phyloP scores from a whole-genome alignment of 768 basidiomycete genomes.

The Macrolepiota albuminosa region DNA sequence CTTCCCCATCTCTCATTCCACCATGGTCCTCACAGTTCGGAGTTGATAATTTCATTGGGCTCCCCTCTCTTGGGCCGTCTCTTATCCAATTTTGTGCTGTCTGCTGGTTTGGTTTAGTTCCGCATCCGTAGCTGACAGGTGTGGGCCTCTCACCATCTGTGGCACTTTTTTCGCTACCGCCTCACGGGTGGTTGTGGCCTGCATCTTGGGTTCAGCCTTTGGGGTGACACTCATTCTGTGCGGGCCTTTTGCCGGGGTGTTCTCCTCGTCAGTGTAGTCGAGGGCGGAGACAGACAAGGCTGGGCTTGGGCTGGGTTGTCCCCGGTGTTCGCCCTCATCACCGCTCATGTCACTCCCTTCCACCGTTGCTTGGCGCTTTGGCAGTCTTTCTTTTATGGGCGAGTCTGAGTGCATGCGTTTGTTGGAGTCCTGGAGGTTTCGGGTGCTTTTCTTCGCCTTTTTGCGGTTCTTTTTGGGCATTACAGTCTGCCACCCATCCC shows the following conservation, averaged over 20 bases:
- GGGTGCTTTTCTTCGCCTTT: not conserved
- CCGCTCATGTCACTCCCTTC: too few relatives aligned
- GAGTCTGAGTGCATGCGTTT: not conserved
- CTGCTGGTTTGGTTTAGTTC: too few relatives aligned
- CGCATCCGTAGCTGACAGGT: too few relatives aligned
- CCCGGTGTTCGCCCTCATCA: too few relatives aligned
- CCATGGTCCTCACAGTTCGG: not conserved
- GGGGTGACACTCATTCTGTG: not conserved
- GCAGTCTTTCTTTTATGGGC: not conserved
- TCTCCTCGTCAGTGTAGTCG: too few relatives aligned
- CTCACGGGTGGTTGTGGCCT: too few relatives aligned
- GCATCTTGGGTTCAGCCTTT: not conserved
- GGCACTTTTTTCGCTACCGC: too few relatives aligned
- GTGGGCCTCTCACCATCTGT: too few relatives aligned
- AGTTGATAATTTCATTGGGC: not conserved
- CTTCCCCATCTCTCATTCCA: too few relatives aligned
- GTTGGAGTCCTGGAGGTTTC: not conserved
- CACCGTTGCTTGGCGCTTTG: not conserved
- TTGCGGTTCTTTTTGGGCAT: not conserved
- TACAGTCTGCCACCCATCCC: not conserved
- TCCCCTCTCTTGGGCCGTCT: not conserved
- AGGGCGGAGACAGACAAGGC: too few relatives aligned
- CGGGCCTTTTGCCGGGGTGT: not conserved
- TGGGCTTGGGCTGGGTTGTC: too few relatives aligned
- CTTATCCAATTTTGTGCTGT: too few relatives aligned